Evolutionary conservation across 2,329 filamentous ascomycete genomes (phyloP), one percentile per base, ranked within the genome.

Genomic region (Diaporthe humulicola): DNA sequence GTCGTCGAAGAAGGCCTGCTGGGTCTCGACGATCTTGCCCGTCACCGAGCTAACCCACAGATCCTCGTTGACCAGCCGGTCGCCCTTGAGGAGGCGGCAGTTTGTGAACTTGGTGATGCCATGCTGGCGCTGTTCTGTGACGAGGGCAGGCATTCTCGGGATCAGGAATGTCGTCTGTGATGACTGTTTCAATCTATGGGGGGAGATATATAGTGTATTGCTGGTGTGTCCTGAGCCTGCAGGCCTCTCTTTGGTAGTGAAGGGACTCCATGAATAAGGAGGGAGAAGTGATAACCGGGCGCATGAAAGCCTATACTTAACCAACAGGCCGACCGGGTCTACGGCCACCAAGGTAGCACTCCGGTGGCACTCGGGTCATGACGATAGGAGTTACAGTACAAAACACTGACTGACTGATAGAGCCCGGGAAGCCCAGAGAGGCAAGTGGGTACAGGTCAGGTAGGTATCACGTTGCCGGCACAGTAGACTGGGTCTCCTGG

Each of bases 51-150:
- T 95, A 76, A 98, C 92, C 95, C 95, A 98, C n/a, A 98, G 89
- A 81, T 98, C 96, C 77, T 94, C 92, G 58, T 91, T 84, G 58
- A 97, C 89, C 36, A 98, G 87, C 28, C 87, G 81, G 77, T 93
- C 88, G 78, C 90, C 91, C 80, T 91, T 92, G 75, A 96, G 87
- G 36, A 98, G 86, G 69, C 93, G 92, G 82, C 95, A 98, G 85
- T 98, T 98, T 80, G 94, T 97, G 83, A 98, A 94, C 82, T 96
- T 97, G 81, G 94, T 95, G 81, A 98, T 93, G 80, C 88, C 88
- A 77, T 87, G 87, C 42, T 80, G 84, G 64, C 84, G 83, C 69
- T 78, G 78, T 56, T 76, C 77, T 81, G 82, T 83, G 74, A 86
- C 77, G n/a, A 87, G 85, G 73, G 86, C 87, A 56, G 88, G 88